Conservation (phyloP, 2,329 filamentous ascomycete species). For the Ilyonectria sp. region DNA sequence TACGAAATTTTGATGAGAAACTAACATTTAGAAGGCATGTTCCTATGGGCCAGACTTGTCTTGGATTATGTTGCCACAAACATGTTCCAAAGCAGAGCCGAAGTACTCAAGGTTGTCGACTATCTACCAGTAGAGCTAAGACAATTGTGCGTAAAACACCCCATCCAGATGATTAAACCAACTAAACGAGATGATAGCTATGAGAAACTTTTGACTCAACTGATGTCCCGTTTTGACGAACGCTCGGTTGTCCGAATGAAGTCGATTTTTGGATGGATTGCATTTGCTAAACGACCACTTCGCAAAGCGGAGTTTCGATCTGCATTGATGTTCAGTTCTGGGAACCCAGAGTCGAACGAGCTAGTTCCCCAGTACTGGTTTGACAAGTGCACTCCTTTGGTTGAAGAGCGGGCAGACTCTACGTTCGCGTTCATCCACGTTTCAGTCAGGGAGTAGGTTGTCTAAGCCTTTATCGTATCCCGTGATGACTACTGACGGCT, state of each 20-base stretch:
- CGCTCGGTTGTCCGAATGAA: conserved; percentile 49
- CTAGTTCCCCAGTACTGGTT: conserved; percentile 46
- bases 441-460: not conserved
- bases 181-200: conserved; percentile 43
- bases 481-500: no score
- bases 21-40: not conserved
- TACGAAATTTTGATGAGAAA: not conserved
- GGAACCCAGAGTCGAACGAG: conserved; percentile 17
- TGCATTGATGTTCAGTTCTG: conserved; percentile 48
- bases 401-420: conserved; percentile 5
- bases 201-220: conserved; percentile 46
- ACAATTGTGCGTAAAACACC: conserved; percentile 7
- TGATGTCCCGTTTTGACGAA: conserved; percentile 40
- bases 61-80: conserved; percentile 5
- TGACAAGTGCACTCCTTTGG: conserved; percentile 41
- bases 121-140: conserved; percentile 43
- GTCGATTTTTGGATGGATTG: conserved; percentile 54
- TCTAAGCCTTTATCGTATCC: not conserved
- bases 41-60: conserved; percentile 14
- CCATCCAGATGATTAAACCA: not conserved
- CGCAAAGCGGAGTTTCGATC: conserved; percentile 52
- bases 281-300: conserved; percentile 54
- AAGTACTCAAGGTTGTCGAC: conserved; percentile 43
- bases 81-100: conserved; percentile 4
- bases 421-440: not conserved